A percentile compares a stretch with the other conserved stretches of the same genome.
Evolutionary conservation across 73 alveolate genomes (phyloP).

Genomic region (Symbiodinium pilosum): DNA sequence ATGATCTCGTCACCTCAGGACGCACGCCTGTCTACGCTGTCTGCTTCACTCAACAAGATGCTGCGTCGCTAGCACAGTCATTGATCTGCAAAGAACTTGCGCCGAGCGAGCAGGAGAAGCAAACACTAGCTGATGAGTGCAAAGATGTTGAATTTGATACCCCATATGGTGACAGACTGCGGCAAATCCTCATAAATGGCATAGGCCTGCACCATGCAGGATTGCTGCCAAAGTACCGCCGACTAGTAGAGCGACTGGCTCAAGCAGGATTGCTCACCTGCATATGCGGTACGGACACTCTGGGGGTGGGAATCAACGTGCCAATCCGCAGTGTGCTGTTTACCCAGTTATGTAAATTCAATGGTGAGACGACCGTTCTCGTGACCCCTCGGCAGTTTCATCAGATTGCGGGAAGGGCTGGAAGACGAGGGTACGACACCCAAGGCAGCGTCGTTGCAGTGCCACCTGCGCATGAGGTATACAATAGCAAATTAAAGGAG

Average conservation of each 20-base stretch:
- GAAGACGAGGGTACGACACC: slow-evolving; percentile 25
- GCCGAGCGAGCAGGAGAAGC: not conserved
- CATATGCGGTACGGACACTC: slow-evolving; percentile 36
- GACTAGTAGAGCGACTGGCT: slow-evolving; percentile 6
- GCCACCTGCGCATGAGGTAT: slow-evolving; percentile 12
- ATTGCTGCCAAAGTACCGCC: not conserved
- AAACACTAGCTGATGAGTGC: not conserved
- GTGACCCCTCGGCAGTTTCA: slow-evolving; percentile 18
- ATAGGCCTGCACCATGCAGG: slow-evolving; percentile 37
- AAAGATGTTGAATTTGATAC: not conserved
- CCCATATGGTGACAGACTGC: not conserved
- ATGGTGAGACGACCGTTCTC: not conserved
- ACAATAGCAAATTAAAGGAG: not conserved
- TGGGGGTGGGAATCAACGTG: slow-evolving; percentile 49
- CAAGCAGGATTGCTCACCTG: not conserved
- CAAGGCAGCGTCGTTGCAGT: slow-evolving; percentile 29
- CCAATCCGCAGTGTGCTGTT: slow-evolving; percentile 32
- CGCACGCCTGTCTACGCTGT: slow-evolving; percentile 18
- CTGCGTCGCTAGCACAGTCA: slow-evolving; percentile 6
- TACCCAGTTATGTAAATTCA: slow-evolving; percentile 15
- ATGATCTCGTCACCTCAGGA: not conserved
- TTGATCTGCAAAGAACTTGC: not conserved
- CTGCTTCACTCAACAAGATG: slow-evolving; percentile 15
- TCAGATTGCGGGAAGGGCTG: slow-evolving; percentile 57
- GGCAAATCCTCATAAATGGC: slow-evolving; percentile 10